Base-by-base conservation (phyloP, 345 rosid genomes). In the Eucalyptus melliodora region DNA sequence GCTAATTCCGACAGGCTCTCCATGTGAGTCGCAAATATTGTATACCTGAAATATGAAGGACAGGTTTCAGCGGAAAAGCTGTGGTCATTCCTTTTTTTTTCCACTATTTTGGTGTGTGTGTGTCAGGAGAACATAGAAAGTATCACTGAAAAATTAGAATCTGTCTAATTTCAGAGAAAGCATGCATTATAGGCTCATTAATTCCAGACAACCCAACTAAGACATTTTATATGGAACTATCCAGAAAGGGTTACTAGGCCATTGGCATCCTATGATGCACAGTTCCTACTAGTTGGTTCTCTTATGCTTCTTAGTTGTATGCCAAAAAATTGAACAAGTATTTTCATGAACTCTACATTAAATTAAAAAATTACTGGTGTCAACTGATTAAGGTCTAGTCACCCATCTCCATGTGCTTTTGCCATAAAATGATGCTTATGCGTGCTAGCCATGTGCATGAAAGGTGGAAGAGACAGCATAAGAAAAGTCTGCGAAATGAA, bases 21-120 rank as follows among this genome's bases (percentile, higher is more conserved):
- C 97, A 96, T 97, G 89, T 97, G 99, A 50, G 96, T 97, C 47
- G 99, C 96, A 90, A 97, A 95, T 92, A 97, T 93, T 51, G 97
- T 94, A 89, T 95, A 96, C 96, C 99, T 97, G 96, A 89, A 65
- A 87, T 94, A 72, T 42, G 40, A 81, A n/a, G 14, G 85, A 40
- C 47, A 77, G 40, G 85, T 11, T 77, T 40, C 47, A 40, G 30
- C 3, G 9, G 85, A 40, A 77, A 77, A 21, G 47, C 30, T 86
- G 60, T 53, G 17, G 34, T 34, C 88, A 51, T 86, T 14, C 56
- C 23, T 17, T 7, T 3, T 53, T 51, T 51, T 17, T 53, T 6
- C 16, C 19, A 11, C 16, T n/a, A 9, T 50, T 86, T 26, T 16
- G 37, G 56, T 53, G 59, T 21, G 59, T 53, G 59, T 53, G 59